Evolutionary conservation across 2,329 filamentous ascomycete genomes (phyloP), one percentile per base, ranked within the genome.

Genomic region (Colletotrichum acutatum): DNA sequence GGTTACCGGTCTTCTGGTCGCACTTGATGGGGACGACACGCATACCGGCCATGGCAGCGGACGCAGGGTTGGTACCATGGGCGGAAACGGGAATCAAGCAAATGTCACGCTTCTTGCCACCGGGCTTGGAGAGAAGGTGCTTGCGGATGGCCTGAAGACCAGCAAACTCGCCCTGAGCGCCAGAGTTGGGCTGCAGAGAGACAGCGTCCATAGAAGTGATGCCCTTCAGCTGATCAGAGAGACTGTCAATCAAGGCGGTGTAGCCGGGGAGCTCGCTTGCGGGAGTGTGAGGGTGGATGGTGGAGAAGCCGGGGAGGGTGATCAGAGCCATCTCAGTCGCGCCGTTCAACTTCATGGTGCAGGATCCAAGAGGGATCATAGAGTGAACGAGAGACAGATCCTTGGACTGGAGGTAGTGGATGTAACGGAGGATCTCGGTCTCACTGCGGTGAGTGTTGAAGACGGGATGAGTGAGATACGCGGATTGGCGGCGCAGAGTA

Each of bases 301-400:
- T 90, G 54, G 93, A 89, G 79, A 95, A 94, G 62, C 92, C 90
- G 0, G 92, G 90, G 84, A 91, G 92, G 0, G 94, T 94, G 68
- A 98, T 89, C 8, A 95, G 93, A 19, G 94, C 89, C 96, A 98
- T 98, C 85, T 98, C 95, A 0, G 94, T 94, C 3, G 95, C 97
- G 54, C 93, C 94, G 82, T 98, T 98, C 66, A 98, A 91, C 87
- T 98, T 98, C 96, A 98, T 98, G 16, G 96, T 98, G 87, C 96
- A 98, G 1, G 96, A 98, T 24, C 96, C 96, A 1, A 98, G 90
- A 2, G 96, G 95, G 74, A 98, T 98, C 96, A 98, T 98, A 19
- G 95, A 98, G 84, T 98, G 96, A 2, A 95, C 94, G 5, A 98
- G 88, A 1, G 96, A 98, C 16, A 98, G 86, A 80, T 98, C 96